phyloP scores from a whole-genome alignment of 345 rosid species.

The Eucalyptus regnans region DNA sequence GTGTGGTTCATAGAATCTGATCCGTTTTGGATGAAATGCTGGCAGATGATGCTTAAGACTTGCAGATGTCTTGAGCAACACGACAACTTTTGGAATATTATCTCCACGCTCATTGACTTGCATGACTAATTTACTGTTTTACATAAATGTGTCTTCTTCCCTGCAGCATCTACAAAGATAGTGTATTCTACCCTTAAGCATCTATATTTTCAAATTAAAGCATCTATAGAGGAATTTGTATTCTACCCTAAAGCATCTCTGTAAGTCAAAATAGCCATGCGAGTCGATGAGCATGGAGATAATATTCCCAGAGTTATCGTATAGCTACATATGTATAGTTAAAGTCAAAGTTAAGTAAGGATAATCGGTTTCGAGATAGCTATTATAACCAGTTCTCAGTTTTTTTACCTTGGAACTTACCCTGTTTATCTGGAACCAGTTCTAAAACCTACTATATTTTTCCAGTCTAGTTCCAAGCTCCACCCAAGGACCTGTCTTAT shows the following conservation, averaged over 20 bases:
- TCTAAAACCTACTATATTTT: too few species aligned
- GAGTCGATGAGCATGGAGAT: neutral
- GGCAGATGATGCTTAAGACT: neutral
- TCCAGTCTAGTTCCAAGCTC: fast-evolving
- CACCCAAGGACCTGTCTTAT: too few species aligned
- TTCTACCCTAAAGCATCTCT: neutral
- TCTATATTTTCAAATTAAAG: neutral
- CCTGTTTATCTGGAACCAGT: fast-evolving
- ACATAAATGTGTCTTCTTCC: neutral
- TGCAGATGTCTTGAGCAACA: neutral
- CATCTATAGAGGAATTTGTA: neutral
- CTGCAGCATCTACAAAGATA: neutral
- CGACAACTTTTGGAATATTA: neutral
- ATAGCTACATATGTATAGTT: neutral
- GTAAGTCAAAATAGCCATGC: neutral
- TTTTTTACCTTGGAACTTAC: too few species aligned
- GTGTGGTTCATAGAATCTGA: neutral
- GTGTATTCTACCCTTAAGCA: neutral
- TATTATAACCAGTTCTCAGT: too few species aligned
- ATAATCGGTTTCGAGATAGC: too few species aligned
- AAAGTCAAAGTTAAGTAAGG: neutral
- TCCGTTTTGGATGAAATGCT: neutral
- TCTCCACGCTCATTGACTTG: neutral
- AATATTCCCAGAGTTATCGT: neutral
- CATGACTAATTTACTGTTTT: neutral